Percentiles rank a stretch among this genome's conserved stretches.
Conservation (phyloP, 805 yeast species). For the Tetrapisispora phaffii region DNA sequence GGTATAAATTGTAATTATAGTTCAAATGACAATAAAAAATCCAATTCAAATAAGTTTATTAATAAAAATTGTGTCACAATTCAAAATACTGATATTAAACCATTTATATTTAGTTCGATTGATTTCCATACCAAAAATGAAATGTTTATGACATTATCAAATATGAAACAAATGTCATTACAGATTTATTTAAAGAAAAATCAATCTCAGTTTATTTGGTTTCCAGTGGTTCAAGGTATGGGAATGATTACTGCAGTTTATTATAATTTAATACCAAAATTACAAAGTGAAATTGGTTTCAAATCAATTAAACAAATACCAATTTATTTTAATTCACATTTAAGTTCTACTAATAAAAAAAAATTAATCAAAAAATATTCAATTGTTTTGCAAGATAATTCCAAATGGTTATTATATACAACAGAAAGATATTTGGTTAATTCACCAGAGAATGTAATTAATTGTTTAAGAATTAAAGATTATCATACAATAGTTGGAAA, state of each 20-base stretch:
- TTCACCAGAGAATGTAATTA: neutral
- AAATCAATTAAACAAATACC: slow-evolving; percentile 34
- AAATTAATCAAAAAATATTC: slow-evolving; percentile 44
- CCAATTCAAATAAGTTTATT: neutral
- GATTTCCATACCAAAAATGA: slow-evolving; percentile 6
- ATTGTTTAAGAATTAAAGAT: neutral
- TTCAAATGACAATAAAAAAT: neutral
- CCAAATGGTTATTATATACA: slow-evolving; percentile 55
- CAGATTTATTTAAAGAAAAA: slow-evolving; percentile 23
- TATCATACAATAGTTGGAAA: neutral
- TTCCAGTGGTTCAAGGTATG: slow-evolving; percentile 71
- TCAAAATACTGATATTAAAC: slow-evolving; percentile 31
- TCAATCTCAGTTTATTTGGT: slow-evolving; percentile 33
- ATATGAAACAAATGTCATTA: slow-evolving; percentile 30
- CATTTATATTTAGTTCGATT: slow-evolving; percentile 35
- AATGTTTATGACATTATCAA: slow-evolving; percentile 18
- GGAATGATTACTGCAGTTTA: slow-evolving; percentile 69
- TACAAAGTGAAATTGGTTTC: slow-evolving; percentile 59
- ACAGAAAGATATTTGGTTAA: slow-evolving; percentile 11
- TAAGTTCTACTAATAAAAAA: slow-evolving; percentile 17
- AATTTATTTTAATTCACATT: slow-evolving; percentile 4
- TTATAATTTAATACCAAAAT: slow-evolving; percentile 41
- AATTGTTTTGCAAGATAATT: slow-evolving; percentile 43
- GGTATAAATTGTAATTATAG: neutral
- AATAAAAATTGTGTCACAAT: slow-evolving; percentile 2